Conservation (phyloP, 2,329 filamentous ascomycete species). For the Xylogone sp. region DNA sequence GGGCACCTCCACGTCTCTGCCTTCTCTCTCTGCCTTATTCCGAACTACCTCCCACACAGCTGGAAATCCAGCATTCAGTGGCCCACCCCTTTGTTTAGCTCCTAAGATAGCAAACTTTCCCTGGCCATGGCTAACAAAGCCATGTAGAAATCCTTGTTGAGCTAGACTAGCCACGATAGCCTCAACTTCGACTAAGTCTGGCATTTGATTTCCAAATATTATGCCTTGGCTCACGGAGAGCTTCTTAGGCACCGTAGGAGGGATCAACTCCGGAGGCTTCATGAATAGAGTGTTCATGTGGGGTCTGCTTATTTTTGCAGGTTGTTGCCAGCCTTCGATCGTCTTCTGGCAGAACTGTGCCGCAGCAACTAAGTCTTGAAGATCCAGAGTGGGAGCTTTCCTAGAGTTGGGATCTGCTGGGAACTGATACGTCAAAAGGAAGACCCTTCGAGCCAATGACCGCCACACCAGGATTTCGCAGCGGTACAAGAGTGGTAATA, state of each 20-base stretch:
- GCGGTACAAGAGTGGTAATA: constrained; percentile 71
- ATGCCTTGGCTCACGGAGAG: constrained; percentile 56
- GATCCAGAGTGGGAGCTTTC: constrained; percentile 70
- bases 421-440: constrained; percentile 72
- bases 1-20: constrained; percentile 52
- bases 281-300: constrained; percentile 45
- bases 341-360: constrained; percentile 63
- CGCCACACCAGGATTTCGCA: constrained; percentile 83
- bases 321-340: constrained; percentile 50
- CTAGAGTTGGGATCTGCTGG: constrained; percentile 53
- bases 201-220: constrained; percentile 58
- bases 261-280: constrained; percentile 39
- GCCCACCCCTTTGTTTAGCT: constrained; percentile 60
- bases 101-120: constrained; percentile 80
- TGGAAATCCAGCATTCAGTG: constrained; percentile 72
- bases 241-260: constrained; percentile 43
- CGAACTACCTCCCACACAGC: constrained; percentile 65
- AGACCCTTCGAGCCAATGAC: constrained; percentile 72
- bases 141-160: constrained; percentile 75
- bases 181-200: constrained; percentile 67
- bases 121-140: constrained; percentile 76
- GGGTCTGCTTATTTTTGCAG: constrained; percentile 27
- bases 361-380: constrained; percentile 62
- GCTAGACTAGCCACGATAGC: constrained; percentile 72
- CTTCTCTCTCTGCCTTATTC: constrained; percentile 54